Percentiles rank a stretch among this genome's conserved stretches.
phyloP scores from a whole-genome alignment of 345 rosid genomes.

The Geranium brycei region DNA sequence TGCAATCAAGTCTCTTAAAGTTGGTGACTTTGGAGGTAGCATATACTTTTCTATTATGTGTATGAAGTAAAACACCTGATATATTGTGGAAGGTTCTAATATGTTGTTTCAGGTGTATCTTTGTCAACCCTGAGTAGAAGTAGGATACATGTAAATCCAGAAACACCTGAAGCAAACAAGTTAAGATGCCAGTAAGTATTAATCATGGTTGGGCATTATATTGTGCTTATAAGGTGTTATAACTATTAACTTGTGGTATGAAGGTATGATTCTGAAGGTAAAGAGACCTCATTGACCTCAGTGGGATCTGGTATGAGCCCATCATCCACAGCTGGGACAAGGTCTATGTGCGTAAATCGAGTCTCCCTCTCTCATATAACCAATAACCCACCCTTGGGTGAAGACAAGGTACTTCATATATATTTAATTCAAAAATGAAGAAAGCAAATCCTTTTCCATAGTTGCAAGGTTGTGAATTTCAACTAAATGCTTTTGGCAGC shows the following conservation, averaged over 20 bases:
- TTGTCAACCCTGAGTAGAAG: constrained; percentile 64
- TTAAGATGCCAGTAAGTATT: constrained; percentile 50
- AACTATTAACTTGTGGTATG: not conserved
- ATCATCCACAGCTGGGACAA: constrained; percentile 35
- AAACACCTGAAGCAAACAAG: constrained; percentile 56
- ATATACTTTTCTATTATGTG: not conserved
- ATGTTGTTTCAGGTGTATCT: constrained; percentile 47
- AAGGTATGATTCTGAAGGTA: constrained; percentile 87
- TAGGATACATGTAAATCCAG: constrained; percentile 50
- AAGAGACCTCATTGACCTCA: constrained; percentile 60
- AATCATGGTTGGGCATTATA: not conserved
- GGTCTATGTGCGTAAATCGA: constrained; percentile 67
- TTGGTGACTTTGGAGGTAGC: constrained; percentile 88
- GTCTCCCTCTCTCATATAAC: constrained; percentile 47
- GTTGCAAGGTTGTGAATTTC: not conserved
- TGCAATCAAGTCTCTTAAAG: constrained; percentile 77
- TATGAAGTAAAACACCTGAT: not conserved
- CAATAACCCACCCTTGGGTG: constrained; percentile 53
- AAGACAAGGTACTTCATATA: constrained; percentile 46
- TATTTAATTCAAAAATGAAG: too few species aligned
- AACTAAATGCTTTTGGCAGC: constrained; percentile 32
- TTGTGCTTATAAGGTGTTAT: not conserved
- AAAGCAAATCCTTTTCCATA: too few species aligned
- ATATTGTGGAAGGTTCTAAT: not conserved
- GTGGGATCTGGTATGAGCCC: constrained; percentile 54